Conservation (phyloP, 2,329 filamentous ascomycete genomes). For the Colletotrichum spinosum region DNA sequence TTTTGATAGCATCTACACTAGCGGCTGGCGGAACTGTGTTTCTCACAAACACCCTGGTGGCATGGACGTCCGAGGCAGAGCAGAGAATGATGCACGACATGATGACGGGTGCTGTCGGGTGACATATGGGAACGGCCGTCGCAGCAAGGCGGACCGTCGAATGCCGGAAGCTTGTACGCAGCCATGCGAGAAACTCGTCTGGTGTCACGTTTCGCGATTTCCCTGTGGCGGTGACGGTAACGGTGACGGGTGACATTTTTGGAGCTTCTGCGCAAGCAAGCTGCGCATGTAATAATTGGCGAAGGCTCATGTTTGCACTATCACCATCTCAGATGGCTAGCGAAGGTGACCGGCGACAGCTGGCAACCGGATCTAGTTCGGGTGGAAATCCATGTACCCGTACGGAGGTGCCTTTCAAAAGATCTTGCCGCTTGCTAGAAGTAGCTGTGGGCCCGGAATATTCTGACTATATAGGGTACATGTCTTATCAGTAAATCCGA, state of each 20-base stretch:
- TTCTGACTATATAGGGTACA: too few species aligned
- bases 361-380: neutral
- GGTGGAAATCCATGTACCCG: neutral
- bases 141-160: neutral
- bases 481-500: too few species aligned
- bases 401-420: too few species aligned
- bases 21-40: slow-evolving; percentile 30
- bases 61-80: neutral
- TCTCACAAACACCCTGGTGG: slow-evolving; percentile 15
- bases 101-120: slow-evolving; percentile 8
- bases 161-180: slow-evolving; percentile 9
- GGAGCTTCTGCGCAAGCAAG: slow-evolving; percentile 4
- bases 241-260: neutral
- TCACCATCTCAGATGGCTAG: too few species aligned
- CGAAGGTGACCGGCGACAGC: neutral
- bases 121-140: neutral
- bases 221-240: slow-evolving; percentile 15
- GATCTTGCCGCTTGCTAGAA: too few species aligned
- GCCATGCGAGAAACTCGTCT: slow-evolving; percentile 5
- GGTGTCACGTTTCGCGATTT: neutral
- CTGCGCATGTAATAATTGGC: too few species aligned
- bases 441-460: too few species aligned
- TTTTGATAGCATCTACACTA: slow-evolving; percentile 34
- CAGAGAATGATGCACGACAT: slow-evolving; percentile 22
- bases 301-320: too few species aligned